These are phyloP conservation scores for Nicotiana obtusifolia DNA, from an alignment of 257 asterid genomes.

Conservation along the genomic window DNA sequence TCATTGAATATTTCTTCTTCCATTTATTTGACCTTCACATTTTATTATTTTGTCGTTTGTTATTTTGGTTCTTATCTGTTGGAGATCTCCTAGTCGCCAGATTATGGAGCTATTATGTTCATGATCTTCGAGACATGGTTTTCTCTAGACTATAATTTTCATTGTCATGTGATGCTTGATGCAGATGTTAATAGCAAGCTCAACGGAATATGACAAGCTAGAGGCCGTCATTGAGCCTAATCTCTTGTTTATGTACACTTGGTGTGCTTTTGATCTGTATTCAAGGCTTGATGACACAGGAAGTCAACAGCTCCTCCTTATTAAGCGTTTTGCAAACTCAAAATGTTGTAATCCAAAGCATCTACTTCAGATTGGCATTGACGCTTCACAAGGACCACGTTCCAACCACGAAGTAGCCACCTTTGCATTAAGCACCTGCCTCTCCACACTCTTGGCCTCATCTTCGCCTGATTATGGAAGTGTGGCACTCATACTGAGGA, in stretches of 20 bases:
- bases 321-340: constrained; percentile 53
- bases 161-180: constrained; percentile 11
- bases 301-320: constrained; percentile 60
- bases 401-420: constrained; percentile 70
- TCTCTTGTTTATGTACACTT: constrained; percentile 66
- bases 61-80: neutral
- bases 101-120: neutral
- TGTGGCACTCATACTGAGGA: constrained; percentile 62
- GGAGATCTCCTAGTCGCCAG: neutral
- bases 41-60: neutral
- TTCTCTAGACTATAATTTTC: neutral
- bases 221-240: constrained; percentile 39
- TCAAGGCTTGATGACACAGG: constrained; percentile 60
- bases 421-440: constrained; percentile 62
- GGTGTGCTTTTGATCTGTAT: constrained; percentile 72
- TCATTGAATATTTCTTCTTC: neutral
- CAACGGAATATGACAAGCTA: constrained; percentile 34
- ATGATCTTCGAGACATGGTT: neutral
- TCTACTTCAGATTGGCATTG: constrained; percentile 75
- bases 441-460: constrained; percentile 58
- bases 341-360: constrained; percentile 57
- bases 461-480: constrained; percentile 72
- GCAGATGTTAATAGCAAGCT: constrained; percentile 58
- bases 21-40: neutral
- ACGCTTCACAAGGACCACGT: constrained; percentile 72